phyloP scores from a whole-genome alignment of 805 yeast genomes.

The Schwanniomyces vanrijiae region DNA sequence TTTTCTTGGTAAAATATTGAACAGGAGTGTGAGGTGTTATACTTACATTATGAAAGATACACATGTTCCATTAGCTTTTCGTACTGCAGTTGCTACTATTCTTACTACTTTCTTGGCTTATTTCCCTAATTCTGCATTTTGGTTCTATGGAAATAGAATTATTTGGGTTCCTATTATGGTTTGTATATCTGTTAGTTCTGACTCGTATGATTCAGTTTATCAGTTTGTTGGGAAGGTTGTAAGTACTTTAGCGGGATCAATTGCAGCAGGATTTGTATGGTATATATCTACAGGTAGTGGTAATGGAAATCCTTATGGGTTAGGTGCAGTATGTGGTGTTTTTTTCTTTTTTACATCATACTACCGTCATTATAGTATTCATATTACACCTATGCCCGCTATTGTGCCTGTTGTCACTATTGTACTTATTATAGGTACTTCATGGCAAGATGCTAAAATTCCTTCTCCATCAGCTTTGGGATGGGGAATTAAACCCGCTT shows the following conservation, averaged over 20 bases:
- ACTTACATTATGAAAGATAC: constrained; percentile 11
- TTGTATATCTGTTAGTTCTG: constrained; percentile 1
- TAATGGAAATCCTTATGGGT: constrained; percentile 32
- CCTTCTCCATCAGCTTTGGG: constrained; percentile 21
- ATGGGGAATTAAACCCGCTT: constrained; percentile 27
- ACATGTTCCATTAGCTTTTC: not conserved
- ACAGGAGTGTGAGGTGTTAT: constrained; percentile 15
- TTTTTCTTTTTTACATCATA: constrained; percentile 19
- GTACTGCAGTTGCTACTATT: constrained; percentile 4
- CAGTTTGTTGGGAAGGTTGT: not conserved
- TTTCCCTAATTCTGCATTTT: not conserved
- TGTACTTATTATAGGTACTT: constrained; percentile 31
- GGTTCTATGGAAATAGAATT: constrained; percentile 1
- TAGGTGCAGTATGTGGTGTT: constrained; percentile 26
- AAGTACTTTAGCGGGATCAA: constrained; percentile 2
- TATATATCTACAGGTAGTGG: constrained; percentile 34
- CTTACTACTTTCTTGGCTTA: not conserved
- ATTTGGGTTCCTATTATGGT: constrained; percentile 5
- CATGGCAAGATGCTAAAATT: constrained; percentile 27
- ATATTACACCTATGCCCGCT: constrained; percentile 24
- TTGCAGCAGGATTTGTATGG: constrained; percentile 23
- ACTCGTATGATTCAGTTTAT: constrained; percentile 2
- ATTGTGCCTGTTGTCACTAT: constrained; percentile 27
- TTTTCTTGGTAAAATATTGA: constrained; percentile 20
- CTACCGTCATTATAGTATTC: constrained; percentile 32